Percentiles rank a stretch among this genome's conserved stretches.
These are phyloP conservation scores for Wickerhamomyces subpelliculosus DNA, from an alignment of 805 yeast species.

Conservation along the genomic window DNA sequence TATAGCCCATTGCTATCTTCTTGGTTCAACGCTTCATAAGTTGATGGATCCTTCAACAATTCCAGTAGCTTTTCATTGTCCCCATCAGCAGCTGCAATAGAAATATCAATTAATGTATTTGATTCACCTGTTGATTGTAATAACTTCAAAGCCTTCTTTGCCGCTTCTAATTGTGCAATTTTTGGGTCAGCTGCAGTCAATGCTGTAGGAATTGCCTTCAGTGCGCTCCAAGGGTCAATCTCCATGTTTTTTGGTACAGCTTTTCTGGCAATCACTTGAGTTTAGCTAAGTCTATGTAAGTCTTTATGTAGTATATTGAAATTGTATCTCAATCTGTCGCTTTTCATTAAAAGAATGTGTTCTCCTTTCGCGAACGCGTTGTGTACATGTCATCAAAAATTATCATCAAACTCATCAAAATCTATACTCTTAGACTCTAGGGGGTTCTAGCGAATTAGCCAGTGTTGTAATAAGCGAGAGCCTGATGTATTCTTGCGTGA, in stretches of 20 bases:
- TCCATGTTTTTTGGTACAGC: conserved; percentile 1
- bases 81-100: conserved; percentile 33
- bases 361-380: too few species aligned
- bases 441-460: too few species aligned
- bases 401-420: too few species aligned
- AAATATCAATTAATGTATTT: conserved; percentile 26
- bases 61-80: conserved; percentile 17
- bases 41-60: conserved; percentile 22
- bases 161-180: conserved; percentile 27
- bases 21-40: conserved; percentile 19
- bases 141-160: conserved; percentile 27
- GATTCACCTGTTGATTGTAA: conserved; percentile 18
- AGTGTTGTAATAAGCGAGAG: too few species aligned
- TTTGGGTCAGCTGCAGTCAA: conserved; percentile 20
- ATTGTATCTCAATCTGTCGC: too few species aligned
- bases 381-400: too few species aligned
- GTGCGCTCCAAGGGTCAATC: conserved; percentile 27
- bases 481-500: too few species aligned
- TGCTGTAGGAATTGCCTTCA: conserved; percentile 15
- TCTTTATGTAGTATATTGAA: too few species aligned
- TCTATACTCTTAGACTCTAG: too few species aligned
- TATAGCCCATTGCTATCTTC: conserved; percentile 36
- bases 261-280: too few species aligned
- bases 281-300: too few species aligned
- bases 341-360: too few species aligned